Evolutionary conservation across 2,329 filamentous ascomycete species (phyloP).

Genomic region (Fusarium sp.): DNA sequence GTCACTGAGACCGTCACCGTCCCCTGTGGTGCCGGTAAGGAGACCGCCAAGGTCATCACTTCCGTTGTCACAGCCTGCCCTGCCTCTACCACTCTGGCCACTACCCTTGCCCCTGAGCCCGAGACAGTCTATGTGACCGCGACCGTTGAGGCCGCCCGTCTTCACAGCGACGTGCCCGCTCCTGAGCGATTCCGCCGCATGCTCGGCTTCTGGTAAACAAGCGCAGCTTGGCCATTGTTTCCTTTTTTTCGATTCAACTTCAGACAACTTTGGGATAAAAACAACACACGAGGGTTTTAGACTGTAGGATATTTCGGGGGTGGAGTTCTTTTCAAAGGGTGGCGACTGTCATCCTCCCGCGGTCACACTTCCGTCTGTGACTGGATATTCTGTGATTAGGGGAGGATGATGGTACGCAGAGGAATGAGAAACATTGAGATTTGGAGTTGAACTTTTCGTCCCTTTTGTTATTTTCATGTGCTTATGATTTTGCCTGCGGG

Average conservation of each 20-base stretch:
- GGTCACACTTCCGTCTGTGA: slow-evolving; percentile 20
- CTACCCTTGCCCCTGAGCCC: slow-evolving; percentile 27
- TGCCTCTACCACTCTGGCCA: slow-evolving; percentile 35
- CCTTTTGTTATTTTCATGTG: slow-evolving; percentile 34
- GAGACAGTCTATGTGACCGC: slow-evolving; percentile 41
- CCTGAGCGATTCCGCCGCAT: slow-evolving; percentile 32
- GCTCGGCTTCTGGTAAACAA: slow-evolving; percentile 29
- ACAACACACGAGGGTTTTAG: neutral
- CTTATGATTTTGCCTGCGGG: slow-evolving; percentile 29
- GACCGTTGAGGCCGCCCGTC: slow-evolving; percentile 24
- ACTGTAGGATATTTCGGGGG: neutral
- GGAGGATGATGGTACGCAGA: neutral
- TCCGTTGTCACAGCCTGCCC: slow-evolving; percentile 30
- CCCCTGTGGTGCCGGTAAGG: slow-evolving; percentile 2
- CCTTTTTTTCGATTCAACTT: slow-evolving; percentile 11
- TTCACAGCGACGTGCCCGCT: slow-evolving; percentile 12
- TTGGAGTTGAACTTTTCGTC: slow-evolving; percentile 28
- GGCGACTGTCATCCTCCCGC: neutral
- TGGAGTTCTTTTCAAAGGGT: slow-evolving; percentile 7
- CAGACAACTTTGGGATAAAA: neutral
- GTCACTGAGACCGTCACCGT: slow-evolving; percentile 24
- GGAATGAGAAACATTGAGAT: slow-evolving; percentile 24
- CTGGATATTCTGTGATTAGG: neutral
- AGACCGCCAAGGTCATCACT: slow-evolving; percentile 27
- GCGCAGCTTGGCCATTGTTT: neutral